Conservation (phyloP, 1,284 basidiomycete genomes). For the Melanopsichium pennsylvanicum region DNA sequence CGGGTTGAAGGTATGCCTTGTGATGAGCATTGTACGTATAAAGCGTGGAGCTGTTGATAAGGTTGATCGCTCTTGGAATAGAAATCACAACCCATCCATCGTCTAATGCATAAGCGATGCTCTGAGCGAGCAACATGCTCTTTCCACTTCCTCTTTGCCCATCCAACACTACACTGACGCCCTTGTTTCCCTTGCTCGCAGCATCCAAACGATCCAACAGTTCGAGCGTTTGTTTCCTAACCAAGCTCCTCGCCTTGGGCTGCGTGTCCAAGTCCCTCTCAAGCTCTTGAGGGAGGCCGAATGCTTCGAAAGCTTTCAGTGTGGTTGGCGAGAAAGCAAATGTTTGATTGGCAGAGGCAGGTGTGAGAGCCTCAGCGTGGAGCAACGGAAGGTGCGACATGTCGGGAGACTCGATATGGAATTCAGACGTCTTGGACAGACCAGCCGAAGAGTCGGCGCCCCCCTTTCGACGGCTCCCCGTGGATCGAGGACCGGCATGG, state of each 20-base stretch:
- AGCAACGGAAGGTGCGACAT: conserved; percentile 52
- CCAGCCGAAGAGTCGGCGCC: conserved; percentile 47
- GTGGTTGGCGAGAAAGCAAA: conserved; percentile 49
- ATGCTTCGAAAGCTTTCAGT: conserved; percentile 45
- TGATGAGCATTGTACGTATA: conserved; percentile 80
- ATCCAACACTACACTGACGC: conserved; percentile 38
- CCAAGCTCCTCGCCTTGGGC: conserved; percentile 43
- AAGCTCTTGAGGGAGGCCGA: conserved; percentile 55
- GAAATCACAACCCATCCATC: conserved; percentile 86
- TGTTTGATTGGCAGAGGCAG: conserved; percentile 30
- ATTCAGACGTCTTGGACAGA: conserved; percentile 43
- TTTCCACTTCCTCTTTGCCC: conserved; percentile 84
- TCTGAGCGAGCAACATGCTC: conserved; percentile 81
- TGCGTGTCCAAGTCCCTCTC: conserved; percentile 40
- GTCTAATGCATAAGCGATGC: conserved; percentile 76
- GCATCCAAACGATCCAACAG: conserved; percentile 52
- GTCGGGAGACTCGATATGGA: conserved; percentile 47
- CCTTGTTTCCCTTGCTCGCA: conserved; percentile 20
- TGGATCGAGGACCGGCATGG: conserved; percentile 44
- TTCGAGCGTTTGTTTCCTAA: conserved; percentile 52
- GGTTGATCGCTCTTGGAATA: conserved; percentile 79
- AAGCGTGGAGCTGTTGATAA: conserved; percentile 80
- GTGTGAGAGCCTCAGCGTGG: conserved; percentile 41
- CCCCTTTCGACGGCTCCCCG: conserved; percentile 52
- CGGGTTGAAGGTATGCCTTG: conserved; percentile 80